phyloP scores from a whole-genome alignment of 352 stramenopile genomes.

The Globisporangium sylvaticum region DNA sequence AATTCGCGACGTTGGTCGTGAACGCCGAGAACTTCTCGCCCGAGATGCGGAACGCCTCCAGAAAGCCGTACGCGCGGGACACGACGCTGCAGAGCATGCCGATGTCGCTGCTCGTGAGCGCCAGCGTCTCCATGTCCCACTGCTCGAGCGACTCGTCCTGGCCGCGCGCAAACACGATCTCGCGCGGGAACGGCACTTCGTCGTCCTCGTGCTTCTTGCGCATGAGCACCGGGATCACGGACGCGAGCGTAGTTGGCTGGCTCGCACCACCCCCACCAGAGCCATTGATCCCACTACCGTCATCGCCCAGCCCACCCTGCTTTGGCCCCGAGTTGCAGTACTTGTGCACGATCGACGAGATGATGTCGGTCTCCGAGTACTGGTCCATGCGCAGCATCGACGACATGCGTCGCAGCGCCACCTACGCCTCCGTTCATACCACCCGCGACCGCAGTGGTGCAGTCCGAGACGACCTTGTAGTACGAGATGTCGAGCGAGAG shows the following conservation, averaged over 20 bases:
- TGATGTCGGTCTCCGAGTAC: constrained; percentile 51
- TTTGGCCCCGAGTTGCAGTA: constrained; percentile 29
- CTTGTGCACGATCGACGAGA: constrained; percentile 60
- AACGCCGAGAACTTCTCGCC: constrained; percentile 53
- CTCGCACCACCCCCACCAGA: neutral
- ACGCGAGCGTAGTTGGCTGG: constrained; percentile 13
- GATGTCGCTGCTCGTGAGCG: constrained; percentile 36
- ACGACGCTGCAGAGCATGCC: constrained; percentile 38
- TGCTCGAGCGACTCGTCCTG: constrained; percentile 44
- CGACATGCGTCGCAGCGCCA: constrained; percentile 7
- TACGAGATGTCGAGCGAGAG: constrained; percentile 76
- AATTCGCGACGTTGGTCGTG: constrained; percentile 50
- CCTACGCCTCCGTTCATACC: neutral
- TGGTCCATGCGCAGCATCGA: constrained; percentile 20
- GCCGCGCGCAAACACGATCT: constrained; percentile 40
- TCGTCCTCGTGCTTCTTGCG: constrained; percentile 58
- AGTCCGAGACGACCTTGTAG: constrained; percentile 66
- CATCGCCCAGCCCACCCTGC: neutral
- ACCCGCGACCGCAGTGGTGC: constrained; percentile 23
- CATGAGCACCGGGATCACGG: constrained; percentile 21
- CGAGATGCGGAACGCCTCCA: constrained; percentile 50
- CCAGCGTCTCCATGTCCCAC: constrained; percentile 46
- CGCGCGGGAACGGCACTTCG: constrained; percentile 48
- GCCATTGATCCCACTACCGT: neutral
- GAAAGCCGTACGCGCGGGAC: constrained; percentile 48